Evolutionary conservation across 164 flowering plant species (phyloP).

Genomic region (Berberis vulgaris): DNA sequence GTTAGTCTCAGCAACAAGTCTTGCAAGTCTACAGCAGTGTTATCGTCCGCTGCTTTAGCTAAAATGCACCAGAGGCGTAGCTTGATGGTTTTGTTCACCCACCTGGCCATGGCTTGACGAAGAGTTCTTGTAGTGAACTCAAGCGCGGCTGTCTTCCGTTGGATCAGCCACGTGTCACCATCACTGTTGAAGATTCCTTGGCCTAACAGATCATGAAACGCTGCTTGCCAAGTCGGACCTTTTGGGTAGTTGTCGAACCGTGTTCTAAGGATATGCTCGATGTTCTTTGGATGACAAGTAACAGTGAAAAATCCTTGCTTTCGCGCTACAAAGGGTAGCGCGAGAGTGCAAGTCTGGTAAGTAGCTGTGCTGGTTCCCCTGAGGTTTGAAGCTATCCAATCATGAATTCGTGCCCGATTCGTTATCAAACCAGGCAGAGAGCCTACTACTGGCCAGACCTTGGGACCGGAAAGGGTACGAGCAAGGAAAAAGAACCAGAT

Average conservation of each 20-base stretch:
- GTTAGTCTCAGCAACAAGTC: slow-evolving; percentile 71
- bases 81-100: slow-evolving; percentile 80
- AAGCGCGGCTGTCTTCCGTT: slow-evolving; percentile 81
- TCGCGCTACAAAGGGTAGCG: slow-evolving; percentile 54
- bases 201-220: slow-evolving; percentile 84
- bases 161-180: slow-evolving; percentile 90
- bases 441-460: slow-evolving; percentile 60
- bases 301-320: slow-evolving; percentile 68
- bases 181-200: slow-evolving; percentile 90
- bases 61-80: slow-evolving; percentile 61
- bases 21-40: slow-evolving; percentile 58
- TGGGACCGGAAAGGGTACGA: slow-evolving; percentile 58
- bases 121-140: slow-evolving; percentile 93
- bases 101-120: slow-evolving; percentile 84
- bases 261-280: slow-evolving; percentile 71
- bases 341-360: slow-evolving; percentile 61
- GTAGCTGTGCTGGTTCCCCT: slow-evolving; percentile 40
- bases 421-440: slow-evolving; percentile 46
- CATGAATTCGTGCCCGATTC: slow-evolving; percentile 63
- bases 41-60: slow-evolving; percentile 28
- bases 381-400: slow-evolving; percentile 70
- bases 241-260: slow-evolving; percentile 89
- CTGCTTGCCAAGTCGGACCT: slow-evolving; percentile 70
- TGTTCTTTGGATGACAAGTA: slow-evolving; percentile 74
- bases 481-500: slow-evolving; percentile 56